phyloP scores from a whole-genome alignment of 257 asterid genomes.

The Haberlea rhodopensis region DNA sequence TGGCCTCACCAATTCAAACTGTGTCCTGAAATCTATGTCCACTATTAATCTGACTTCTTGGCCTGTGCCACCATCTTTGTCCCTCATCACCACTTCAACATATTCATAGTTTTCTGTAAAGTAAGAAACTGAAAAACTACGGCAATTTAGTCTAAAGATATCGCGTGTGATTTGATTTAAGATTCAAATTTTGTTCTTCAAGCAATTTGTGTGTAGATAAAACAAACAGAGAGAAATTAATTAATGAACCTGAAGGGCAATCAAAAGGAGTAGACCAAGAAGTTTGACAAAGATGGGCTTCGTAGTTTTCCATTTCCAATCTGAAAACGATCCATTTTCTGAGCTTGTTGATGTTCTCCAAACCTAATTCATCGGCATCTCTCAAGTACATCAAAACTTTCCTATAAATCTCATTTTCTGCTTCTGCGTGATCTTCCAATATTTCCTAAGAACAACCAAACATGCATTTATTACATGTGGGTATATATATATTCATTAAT shows the following conservation, averaged over 20 bases:
- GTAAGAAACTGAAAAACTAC: conserved; percentile 32
- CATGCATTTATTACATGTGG: not conserved
- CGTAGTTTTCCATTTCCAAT: conserved; percentile 45
- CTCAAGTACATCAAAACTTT: conserved; percentile 41
- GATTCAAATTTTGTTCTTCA: no score
- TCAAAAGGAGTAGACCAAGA: conserved; percentile 50
- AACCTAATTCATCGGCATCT: conserved; percentile 19
- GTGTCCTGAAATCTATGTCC: conserved; percentile 53
- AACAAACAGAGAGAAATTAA: no score
- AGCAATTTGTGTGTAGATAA: no score
- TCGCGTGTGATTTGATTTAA: no score
- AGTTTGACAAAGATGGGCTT: conserved; percentile 56
- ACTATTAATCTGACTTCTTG: conserved; percentile 40
- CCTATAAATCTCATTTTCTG: conserved; percentile 44
- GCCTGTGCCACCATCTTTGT: conserved; percentile 23
- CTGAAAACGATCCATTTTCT: conserved; percentile 46
- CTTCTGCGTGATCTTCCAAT: conserved; percentile 44
- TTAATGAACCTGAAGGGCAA: conserved; percentile 42
- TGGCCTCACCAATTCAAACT: conserved; percentile 54
- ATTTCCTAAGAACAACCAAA: conserved; percentile 37
- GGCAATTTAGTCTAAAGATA: not conserved
- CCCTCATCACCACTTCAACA: conserved; percentile 53
- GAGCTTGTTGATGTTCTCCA: conserved; percentile 31
- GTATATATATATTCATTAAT: no score
- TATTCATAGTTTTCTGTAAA: conserved; percentile 47